Conservation (phyloP, 2,329 filamentous ascomycete genomes). For the Exophiala calicioides region DNA sequence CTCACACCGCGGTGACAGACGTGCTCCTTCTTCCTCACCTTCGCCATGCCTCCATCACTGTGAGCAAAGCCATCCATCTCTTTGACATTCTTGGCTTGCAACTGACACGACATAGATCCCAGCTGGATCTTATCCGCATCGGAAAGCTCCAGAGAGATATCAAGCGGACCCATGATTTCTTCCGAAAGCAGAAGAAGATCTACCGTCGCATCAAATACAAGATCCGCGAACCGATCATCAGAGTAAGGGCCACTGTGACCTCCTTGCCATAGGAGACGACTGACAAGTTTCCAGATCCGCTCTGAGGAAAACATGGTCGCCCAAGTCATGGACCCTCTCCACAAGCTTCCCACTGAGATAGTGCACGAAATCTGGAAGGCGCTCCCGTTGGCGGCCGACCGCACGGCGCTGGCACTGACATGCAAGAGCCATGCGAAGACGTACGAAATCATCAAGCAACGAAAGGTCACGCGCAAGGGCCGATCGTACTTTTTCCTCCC, state of each 20-base stretch:
- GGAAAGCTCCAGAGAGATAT: conserved; percentile 5
- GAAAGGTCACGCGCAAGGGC: conserved; percentile 2
- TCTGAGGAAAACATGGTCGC: neutral
- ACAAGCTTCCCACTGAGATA: conserved; percentile 21
- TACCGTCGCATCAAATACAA: conserved; percentile 10
- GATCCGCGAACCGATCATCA: conserved; percentile 3
- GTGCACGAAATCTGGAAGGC: conserved; percentile 19
- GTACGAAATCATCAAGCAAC: conserved; percentile 19
- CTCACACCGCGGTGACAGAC: no score
- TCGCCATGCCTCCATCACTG: no score
- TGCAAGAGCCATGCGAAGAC: conserved; percentile 25
- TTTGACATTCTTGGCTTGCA: no score
- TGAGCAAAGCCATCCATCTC: no score
- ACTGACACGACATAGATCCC: no score
- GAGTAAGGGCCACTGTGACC: conserved; percentile 5
- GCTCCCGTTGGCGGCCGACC: conserved; percentile 22
- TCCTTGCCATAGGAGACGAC: neutral
- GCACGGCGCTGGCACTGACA: conserved; percentile 24
- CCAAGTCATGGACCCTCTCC: conserved; percentile 6
- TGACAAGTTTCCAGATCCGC: conserved; percentile 7
- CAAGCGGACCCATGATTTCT: neutral
- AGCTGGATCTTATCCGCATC: conserved; percentile 32
- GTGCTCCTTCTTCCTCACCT: no score
- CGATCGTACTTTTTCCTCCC: conserved; percentile 8
- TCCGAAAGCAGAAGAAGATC: conserved; percentile 14